Evolutionary conservation across 306 rosid species (phyloP).

Genomic region (Quillaja saponaria): DNA sequence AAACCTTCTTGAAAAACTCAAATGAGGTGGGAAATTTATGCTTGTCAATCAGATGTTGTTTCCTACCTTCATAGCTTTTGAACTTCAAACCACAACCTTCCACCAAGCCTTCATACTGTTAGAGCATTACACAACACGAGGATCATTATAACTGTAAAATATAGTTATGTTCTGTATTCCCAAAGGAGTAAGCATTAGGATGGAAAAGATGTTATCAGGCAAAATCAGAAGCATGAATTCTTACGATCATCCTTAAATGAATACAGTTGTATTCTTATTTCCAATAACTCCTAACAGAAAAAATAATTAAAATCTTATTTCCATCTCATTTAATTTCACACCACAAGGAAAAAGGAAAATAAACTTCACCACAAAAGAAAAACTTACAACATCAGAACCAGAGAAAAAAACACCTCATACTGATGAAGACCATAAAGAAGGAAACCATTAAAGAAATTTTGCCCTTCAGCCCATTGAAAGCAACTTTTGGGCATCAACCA

Average conservation of each 20-base stretch:
- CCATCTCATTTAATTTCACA: no score
- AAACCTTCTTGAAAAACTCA: conserved; percentile 70
- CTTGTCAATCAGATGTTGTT: conserved; percentile 90
- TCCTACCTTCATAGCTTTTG: conserved; percentile 74
- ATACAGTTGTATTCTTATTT: background rate
- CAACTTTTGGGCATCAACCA: no score
- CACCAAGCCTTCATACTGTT: conserved; percentile 88
- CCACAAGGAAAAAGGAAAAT: no score
- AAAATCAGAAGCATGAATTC: conserved; percentile 17
- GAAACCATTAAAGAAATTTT: background rate
- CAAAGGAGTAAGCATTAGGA: conserved; percentile 5
- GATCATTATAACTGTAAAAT: background rate
- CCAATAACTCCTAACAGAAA: background rate
- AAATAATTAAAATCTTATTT: background rate
- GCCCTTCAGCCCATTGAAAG: no score
- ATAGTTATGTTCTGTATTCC: background rate
- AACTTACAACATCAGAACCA: conserved; percentile 15
- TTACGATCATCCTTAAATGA: background rate
- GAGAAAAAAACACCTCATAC: background rate
- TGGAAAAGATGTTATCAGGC: conserved; percentile 2
- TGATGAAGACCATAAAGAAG: background rate
- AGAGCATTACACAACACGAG: conserved; percentile 7
- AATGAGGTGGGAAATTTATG: conserved; percentile 80
- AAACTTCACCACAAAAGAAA: no score
- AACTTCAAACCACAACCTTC: conserved; percentile 88